Conservation (phyloP, 768 basidiomycete species). For the Podaxis sp. region DNA sequence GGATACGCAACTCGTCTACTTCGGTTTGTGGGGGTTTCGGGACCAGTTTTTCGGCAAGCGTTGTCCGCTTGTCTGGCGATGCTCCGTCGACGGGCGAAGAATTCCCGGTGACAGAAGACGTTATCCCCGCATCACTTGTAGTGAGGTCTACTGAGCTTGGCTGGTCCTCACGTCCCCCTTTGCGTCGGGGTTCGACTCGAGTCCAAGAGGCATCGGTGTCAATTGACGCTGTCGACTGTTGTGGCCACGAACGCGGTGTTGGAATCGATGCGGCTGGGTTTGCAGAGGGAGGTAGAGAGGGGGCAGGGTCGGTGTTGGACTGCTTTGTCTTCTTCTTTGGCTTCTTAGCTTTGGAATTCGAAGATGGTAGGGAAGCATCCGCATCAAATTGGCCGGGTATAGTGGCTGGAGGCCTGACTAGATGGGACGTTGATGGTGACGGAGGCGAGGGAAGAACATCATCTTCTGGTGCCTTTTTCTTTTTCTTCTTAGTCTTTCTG, state of each 20-base stretch:
- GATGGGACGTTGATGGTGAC: conserved; percentile 12
- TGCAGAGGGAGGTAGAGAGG: not conserved
- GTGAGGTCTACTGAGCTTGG: conserved; percentile 33
- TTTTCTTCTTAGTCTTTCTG: conserved; percentile 45
- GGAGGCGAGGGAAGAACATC: not conserved
- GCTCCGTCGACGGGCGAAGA: conserved; percentile 37
- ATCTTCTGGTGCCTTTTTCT: conserved; percentile 34
- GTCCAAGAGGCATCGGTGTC: conserved; percentile 73
- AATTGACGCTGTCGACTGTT: conserved; percentile 35
- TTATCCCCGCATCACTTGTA: conserved; percentile 53
- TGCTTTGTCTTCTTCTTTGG: conserved; percentile 14
- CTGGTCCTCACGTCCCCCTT: conserved; percentile 19
- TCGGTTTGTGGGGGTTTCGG: conserved; percentile 65
- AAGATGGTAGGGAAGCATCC: not conserved
- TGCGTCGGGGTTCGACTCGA: conserved; percentile 56
- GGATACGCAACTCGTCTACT: conserved; percentile 54
- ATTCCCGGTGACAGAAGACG: conserved; percentile 42
- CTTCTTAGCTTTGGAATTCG: conserved; percentile 15
- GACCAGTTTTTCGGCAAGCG: conserved; percentile 64
- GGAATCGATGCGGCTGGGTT: not conserved
- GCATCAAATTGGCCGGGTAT: conserved; percentile 15
- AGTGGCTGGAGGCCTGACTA: conserved; percentile 10
- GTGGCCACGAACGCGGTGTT: conserved; percentile 14
- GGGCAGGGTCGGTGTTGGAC: not conserved
- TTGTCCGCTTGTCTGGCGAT: conserved; percentile 29